phyloP scores from a whole-genome alignment of 2,329 filamentous ascomycete genomes.

The Hirsutella minnesotensis region DNA sequence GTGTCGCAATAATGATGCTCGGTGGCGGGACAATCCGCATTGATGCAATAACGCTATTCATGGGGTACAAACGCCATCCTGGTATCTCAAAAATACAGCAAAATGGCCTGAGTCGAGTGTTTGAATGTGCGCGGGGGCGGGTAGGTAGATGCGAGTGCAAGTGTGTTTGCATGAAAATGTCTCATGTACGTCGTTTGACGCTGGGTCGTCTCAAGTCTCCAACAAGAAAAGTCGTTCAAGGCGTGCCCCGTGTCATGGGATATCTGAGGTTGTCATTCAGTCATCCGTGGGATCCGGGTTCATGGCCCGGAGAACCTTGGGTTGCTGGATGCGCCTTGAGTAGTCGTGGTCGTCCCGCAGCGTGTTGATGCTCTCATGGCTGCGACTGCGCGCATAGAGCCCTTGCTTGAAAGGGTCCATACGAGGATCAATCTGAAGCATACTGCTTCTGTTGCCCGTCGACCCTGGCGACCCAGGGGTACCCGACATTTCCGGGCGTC shows the following conservation, averaged over 20 bases:
- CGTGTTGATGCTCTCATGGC: conserved; percentile 51
- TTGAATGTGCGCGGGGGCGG: not conserved
- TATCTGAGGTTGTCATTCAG: not conserved
- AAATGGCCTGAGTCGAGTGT: not conserved
- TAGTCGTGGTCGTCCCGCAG: conserved; percentile 55
- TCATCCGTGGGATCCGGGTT: conserved; percentile 42
- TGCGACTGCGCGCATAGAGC: conserved; percentile 45
- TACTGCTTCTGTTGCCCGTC: conserved; percentile 37
- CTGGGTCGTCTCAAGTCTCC: conserved; percentile 13
- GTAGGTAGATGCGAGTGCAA: not conserved
- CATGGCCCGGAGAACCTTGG: conserved; percentile 47
- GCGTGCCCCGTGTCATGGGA: not conserved
- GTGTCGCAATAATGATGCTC: no score
- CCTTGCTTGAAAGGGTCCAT: conserved; percentile 49
- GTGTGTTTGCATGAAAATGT: conserved; percentile 8
- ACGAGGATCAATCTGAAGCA: conserved; percentile 47
- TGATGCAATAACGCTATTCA: conserved; percentile 1
- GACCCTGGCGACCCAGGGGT: conserved; percentile 20
- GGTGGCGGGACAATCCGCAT: not conserved
- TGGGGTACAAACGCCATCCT: conserved; percentile 22
- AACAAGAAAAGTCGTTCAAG: conserved; percentile 5
- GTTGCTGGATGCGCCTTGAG: conserved; percentile 44
- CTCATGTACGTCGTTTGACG: conserved; percentile 20
- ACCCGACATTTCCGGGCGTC: conserved; percentile 30
- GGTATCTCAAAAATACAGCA: conserved; percentile 24